Evolutionary conservation across 2,329 filamentous ascomycete genomes (phyloP).

Genomic region (Lasiodiplodia sp.): DNA sequence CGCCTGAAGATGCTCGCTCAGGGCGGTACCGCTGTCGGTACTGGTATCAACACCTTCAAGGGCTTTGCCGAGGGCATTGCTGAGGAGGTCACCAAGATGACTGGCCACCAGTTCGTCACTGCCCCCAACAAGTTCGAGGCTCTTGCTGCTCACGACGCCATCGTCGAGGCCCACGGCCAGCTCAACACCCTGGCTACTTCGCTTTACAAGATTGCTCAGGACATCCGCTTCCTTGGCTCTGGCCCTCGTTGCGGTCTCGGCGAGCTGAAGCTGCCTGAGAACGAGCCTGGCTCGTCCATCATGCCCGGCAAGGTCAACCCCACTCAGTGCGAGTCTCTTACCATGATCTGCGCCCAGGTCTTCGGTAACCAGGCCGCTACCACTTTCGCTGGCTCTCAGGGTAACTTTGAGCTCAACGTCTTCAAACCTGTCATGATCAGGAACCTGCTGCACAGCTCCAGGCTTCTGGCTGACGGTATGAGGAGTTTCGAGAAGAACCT

Average conservation of each 20-base stretch:
- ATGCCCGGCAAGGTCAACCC: constrained; percentile 99
- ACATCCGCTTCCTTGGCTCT: constrained; percentile 95
- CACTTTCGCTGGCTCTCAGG: constrained; percentile 94
- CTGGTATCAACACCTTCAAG: constrained; percentile 95
- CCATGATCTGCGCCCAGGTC: constrained; percentile 97
- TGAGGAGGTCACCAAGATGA: constrained; percentile 88
- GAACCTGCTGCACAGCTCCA: constrained; percentile 91
- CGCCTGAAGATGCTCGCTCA: constrained; percentile 88
- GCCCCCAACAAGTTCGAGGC: constrained; percentile 99
- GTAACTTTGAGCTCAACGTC: constrained; percentile 98
- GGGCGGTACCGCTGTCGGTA: constrained; percentile 95
- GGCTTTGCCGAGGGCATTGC: constrained; percentile 96
- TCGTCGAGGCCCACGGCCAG: constrained; percentile 91
- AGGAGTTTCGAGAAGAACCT: constrained; percentile 94
- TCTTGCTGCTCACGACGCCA: constrained; percentile 91
- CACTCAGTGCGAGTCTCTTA: constrained; percentile 96
- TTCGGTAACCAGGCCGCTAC: constrained; percentile 96
- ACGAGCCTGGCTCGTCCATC: constrained; percentile 96
- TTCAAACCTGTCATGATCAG: constrained; percentile 98
- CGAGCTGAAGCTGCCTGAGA: constrained; percentile 92
- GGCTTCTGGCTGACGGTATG: constrained; percentile 92
- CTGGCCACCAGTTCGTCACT: constrained; percentile 90
- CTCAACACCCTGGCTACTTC: constrained; percentile 92
- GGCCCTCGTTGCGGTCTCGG: constrained; percentile 95
- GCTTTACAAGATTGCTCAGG: constrained; percentile 97